Evolutionary conservation across 495 filamentous ascomycete species (phyloP).

Genomic region (Penicillium parvum): DNA sequence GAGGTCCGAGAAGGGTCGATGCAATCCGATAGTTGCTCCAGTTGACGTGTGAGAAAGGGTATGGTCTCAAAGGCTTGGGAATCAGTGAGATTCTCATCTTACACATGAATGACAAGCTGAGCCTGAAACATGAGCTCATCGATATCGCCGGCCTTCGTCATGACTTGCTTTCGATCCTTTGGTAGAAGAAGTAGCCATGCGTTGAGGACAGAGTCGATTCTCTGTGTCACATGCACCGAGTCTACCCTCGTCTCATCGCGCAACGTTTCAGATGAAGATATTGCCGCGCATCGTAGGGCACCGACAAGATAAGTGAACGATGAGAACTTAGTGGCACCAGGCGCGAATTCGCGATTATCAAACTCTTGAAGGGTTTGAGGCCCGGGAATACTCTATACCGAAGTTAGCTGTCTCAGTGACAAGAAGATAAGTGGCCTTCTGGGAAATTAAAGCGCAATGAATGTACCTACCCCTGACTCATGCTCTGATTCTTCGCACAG

Average conservation of each 20-base stretch:
- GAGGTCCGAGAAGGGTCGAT: constrained; percentile 30
- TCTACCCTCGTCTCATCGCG: constrained; percentile 14
- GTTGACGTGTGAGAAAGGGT: background rate
- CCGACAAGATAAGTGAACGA: constrained; percentile 72
- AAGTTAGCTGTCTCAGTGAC: background rate
- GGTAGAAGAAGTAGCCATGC: constrained; percentile 29
- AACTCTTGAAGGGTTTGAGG: constrained; percentile 64
- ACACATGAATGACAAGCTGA: constrained; percentile 31
- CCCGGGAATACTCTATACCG: constrained; percentile 53
- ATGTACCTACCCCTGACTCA: constrained; percentile 55
- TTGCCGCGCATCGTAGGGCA: constrained; percentile 33
- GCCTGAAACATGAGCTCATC: constrained; percentile 37
- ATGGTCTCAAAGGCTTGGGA: too few species aligned
- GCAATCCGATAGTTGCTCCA: constrained; percentile 24
- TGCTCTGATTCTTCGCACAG: constrained; percentile 75
- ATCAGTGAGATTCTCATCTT: too few species aligned
- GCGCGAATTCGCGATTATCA: constrained; percentile 61
- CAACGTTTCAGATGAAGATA: too few species aligned
- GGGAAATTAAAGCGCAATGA: too few species aligned
- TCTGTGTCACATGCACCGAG: constrained; percentile 22
- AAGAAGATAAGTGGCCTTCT: background rate
- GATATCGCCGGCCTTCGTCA: constrained; percentile 24
- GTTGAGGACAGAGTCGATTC: constrained; percentile 22
- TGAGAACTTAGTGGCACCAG: constrained; percentile 62
- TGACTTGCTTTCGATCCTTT: constrained; percentile 22